Evolutionary conservation across 129 eudicot genomes (phyloP), one percentile per base, ranked within the genome.

Genomic region (Heracleum sosnowskyi): DNA sequence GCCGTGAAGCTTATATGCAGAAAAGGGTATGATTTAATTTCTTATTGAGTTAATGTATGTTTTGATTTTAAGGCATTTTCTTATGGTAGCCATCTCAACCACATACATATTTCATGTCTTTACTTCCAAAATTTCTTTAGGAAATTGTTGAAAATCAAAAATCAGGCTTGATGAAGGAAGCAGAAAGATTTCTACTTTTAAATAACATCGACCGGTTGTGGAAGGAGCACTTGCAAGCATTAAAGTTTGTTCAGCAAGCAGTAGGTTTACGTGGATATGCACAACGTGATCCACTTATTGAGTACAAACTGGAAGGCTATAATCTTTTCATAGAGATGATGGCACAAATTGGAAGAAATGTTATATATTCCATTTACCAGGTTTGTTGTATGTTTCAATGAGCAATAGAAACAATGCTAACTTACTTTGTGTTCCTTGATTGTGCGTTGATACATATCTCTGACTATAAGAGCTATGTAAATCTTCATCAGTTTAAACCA

Each of bases 141-240:
- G 99, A 90, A 47, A 84, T 89, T 77, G 97, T 92, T 84, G 99
- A 96, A 79, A 87, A 82, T 82, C 86, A 92, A 87, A 91, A 97
- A 47, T 90, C 96, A 42, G 97, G 97, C 10, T 87, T 96, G 83
- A 96, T 96, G 99, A 96, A 90, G 80, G 97, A 96, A 83, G 99
- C 99, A 41, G 99, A 96, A 79, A 91, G 92, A 86, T 96, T 92
- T 76, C 88, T 96, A 64, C 81, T 92, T 73, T 75, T 96, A 83
- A 96, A 89, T 87, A 96, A 96, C 89, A 90, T 96, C 70, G 99
- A 96, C 85, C 97, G 99, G 44, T 77, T 96, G 72, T 96, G 99
- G 99, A 96, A 96, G 81, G 99, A 96, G 82, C 99, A 96, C 90
- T 86, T 96, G 97, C 99, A 96, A 83, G 97, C 97, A 42, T 87